A percentile compares a stretch with the other conserved stretches of the same genome.
These are phyloP conservation scores for Trifolium fragiferum DNA, from an alignment of 306 rosid species.

Conservation along the genomic window DNA sequence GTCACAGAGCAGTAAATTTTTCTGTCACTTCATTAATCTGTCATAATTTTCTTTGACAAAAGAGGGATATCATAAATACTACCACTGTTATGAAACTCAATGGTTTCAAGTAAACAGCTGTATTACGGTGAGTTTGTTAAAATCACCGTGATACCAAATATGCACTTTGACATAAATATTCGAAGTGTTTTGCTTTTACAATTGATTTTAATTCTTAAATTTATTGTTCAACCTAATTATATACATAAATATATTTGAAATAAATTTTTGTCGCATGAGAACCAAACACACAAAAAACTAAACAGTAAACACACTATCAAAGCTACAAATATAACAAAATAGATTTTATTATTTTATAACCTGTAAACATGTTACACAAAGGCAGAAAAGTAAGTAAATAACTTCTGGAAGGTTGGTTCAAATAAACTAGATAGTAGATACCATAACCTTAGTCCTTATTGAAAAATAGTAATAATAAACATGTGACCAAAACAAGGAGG, in stretches of 20 bases:
- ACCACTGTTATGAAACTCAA: background rate
- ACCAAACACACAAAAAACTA: too few species aligned
- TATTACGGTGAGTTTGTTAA: too few species aligned
- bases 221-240: too few species aligned
- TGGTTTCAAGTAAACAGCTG: background rate
- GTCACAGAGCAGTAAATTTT: constrained; percentile 23
- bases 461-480: background rate
- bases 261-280: too few species aligned
- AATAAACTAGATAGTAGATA: constrained; percentile 1
- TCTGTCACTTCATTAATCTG: background rate
- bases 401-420: background rate
- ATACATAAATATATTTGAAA: too few species aligned
- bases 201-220: too few species aligned
- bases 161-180: too few species aligned
- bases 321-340: background rate
- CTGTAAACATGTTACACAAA: background rate
- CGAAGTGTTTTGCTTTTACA: too few species aligned
- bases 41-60: background rate
- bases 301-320: background rate
- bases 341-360: background rate
- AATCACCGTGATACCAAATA: too few species aligned
- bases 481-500: background rate
- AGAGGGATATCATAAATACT: background rate
- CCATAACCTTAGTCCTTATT: background rate
- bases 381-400: background rate